Base-by-base conservation (phyloP, 2,329 filamentous ascomycete species). In the Neonectria ditissima region DNA sequence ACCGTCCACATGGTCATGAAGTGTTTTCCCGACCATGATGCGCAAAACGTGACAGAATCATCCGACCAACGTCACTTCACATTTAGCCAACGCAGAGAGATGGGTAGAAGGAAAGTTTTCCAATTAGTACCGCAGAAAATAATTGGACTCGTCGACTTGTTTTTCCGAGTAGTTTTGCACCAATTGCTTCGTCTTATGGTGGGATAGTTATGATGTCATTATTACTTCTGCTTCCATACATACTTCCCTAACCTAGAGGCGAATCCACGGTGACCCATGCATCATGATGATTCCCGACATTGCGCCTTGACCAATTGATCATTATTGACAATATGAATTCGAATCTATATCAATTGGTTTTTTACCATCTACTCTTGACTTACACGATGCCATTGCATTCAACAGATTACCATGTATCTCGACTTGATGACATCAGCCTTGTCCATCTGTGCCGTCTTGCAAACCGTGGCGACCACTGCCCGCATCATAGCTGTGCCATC, bases 401-500 rank as follows among this genome's bases (percentile, higher is more conserved):
- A 24, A 14, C 26, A 44, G 4, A 50, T 58, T n/a, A n/a, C n/a
- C n/a, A 30, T 18, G 37, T 32, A 9, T 24, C 3, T 59, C 50
- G 60, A n/a, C 26, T 18, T 58, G 24, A 50, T 45, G 26, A 16
- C 9, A 13, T 28, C 44, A 37, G 41, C 41, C 13, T 20, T 37
- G 24, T 57, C n/a, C 39, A 41, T 44, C 45, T 4, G 16, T 4
- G 18, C 32, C 32, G 5, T 43, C 5, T 4, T 34, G n/a, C 10
- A 28, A 10, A 2, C 6, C 20, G 5, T 2, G 18, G 20, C n/a
- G 2, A 32, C 5, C 24, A 14, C 24, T 26, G n/a, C 14, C 11
- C 8, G 16, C 43, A 44, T 66, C 70, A 76, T 55, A 75, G 61
- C 44, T 77, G 75, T 13, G 74, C 65, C 54, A 69, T 52, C 11